Evolutionary conservation across 2,329 filamentous ascomycete species (phyloP), one percentile per base, ranked within the genome.

Genomic region (Exophiala lecanii-corni): DNA sequence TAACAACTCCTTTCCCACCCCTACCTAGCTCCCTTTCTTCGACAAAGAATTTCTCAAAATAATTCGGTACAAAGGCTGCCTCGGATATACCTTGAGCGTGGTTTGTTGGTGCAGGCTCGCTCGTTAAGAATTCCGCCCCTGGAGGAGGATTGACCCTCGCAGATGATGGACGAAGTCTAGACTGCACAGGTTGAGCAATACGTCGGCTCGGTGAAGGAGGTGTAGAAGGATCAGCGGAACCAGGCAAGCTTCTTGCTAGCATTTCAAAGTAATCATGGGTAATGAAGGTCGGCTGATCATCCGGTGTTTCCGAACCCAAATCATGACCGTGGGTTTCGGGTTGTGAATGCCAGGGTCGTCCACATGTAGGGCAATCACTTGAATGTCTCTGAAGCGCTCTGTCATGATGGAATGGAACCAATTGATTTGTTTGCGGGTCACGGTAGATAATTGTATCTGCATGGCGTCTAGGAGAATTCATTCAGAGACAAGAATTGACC

Each of bases 241-340:
- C 68, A 41, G 73, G 73, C 39, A 70, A 66, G 54, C 74, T 81
- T 38, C 74, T 67, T 33, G 79, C 84, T 30, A 98, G 81, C 84
- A 97, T 89, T 58, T 87, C 87, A 66, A 98, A 98, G 71, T 98
- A 98, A 39, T 89, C 81, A 2, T 89, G 89, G 58, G 89, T 84
- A 55, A 96, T 85, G 61, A 89, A 97, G 25, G 43, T 82, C 77
- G 36, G 84, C 75, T 57, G 59, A 62, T 51, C 55, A 60, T 54
- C 47, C 53, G 51, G 35, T 53, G 37, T 45, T 39, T 59, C 59
- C n/a, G 50, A 46, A 15, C 62, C 60, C 20, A 61, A 57, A 15
- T 59, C 59, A 17, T 60, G 56, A 32, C 76, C 73, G 9, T 49
- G 42, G 7, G 47, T 37, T 10, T 34, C 36, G 17, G 26, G 20